phyloP scores from a whole-genome alignment of 2,329 filamentous ascomycete species.

The Aureobasidium vineae region DNA sequence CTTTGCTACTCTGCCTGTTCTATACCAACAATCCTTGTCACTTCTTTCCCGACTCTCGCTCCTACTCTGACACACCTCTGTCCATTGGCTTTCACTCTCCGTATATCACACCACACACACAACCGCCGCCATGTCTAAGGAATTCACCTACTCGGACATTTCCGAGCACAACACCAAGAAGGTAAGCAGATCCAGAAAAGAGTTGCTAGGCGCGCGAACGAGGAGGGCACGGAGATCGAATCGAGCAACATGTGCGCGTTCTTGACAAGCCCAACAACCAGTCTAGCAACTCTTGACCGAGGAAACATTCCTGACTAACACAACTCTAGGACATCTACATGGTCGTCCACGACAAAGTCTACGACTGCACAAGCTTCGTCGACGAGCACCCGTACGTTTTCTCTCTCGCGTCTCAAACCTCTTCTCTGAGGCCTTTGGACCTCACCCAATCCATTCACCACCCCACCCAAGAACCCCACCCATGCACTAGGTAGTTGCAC shows the following conservation, averaged over 20 bases:
- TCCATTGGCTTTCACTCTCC: neutral
- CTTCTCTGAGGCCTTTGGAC: neutral
- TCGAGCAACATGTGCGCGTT: neutral
- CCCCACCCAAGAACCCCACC: slow-evolving; percentile 25
- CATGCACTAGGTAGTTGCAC: slow-evolving; percentile 9
- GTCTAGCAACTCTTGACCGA: neutral
- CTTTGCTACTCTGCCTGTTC: neutral
- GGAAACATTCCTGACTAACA: neutral
- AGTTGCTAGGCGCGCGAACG: neutral
- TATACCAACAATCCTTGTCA: slow-evolving; percentile 6
- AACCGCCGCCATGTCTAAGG: slow-evolving; percentile 51
- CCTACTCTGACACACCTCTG: neutral
- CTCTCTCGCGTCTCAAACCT: slow-evolving; percentile 12
- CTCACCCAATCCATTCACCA: neutral
- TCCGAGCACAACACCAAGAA: slow-evolving; percentile 88
- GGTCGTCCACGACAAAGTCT: slow-evolving; percentile 95
- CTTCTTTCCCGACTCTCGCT: slow-evolving; percentile 5
- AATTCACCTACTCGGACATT: slow-evolving; percentile 77
- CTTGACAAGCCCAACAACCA: neutral
- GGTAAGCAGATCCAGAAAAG: slow-evolving; percentile 1
- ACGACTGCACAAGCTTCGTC: slow-evolving; percentile 82
- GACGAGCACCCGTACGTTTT: slow-evolving; percentile 87
- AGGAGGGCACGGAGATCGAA: neutral
- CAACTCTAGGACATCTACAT: slow-evolving; percentile 67
- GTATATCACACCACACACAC: neutral